phyloP scores from a whole-genome alignment of 2,329 filamentous ascomycete genomes.

The Zalaria obscura region DNA sequence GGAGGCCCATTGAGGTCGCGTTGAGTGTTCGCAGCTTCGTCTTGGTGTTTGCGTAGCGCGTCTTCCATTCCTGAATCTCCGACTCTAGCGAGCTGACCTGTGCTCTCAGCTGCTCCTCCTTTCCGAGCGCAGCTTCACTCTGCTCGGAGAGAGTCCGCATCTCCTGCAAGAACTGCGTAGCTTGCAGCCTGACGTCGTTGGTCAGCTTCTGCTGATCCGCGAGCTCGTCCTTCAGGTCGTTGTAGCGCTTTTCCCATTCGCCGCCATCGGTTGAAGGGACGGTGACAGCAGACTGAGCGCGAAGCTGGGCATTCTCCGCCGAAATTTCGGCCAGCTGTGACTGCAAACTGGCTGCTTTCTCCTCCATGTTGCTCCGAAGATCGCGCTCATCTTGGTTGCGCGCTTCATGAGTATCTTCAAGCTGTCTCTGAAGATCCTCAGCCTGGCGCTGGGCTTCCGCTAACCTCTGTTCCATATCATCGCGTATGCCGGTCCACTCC shows the following conservation, averaged over 20 bases:
- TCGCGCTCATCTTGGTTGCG: conserved; percentile 6
- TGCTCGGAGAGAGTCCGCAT: conserved; percentile 79
- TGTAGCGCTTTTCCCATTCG: conserved; percentile 22
- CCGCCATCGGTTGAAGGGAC: conserved; percentile 9
- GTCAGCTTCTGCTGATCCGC: conserved; percentile 71
- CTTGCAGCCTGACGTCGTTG: conserved; percentile 74
- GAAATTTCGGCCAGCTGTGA: conserved; percentile 5
- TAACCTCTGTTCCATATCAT: conserved; percentile 42
- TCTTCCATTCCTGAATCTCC: conserved; percentile 81
- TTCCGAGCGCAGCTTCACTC: conserved; percentile 64
- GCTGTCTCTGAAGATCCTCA: conserved; percentile 13
- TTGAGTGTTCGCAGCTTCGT: conserved; percentile 73
- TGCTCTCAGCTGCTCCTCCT: conserved; percentile 63
- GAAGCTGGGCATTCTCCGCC: conserved; percentile 13
- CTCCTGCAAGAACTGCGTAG: conserved; percentile 69
- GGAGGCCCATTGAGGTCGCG: conserved; percentile 64
- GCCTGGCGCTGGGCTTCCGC: conserved; percentile 6
- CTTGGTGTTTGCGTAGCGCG: conserved; percentile 75
- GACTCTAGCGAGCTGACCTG: conserved; percentile 65
- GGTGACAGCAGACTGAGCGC: conserved; percentile 21
- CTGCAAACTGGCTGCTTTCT: conserved; percentile 5
- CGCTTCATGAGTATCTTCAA: conserved; percentile 45
- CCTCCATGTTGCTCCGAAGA: conserved; percentile 7
- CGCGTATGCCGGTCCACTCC: conserved; percentile 36
- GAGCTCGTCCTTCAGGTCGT: conserved; percentile 39